These are phyloP conservation scores for Neonectria punicea DNA, from an alignment of 2,329 filamentous ascomycete genomes.

Conservation along the genomic window DNA sequence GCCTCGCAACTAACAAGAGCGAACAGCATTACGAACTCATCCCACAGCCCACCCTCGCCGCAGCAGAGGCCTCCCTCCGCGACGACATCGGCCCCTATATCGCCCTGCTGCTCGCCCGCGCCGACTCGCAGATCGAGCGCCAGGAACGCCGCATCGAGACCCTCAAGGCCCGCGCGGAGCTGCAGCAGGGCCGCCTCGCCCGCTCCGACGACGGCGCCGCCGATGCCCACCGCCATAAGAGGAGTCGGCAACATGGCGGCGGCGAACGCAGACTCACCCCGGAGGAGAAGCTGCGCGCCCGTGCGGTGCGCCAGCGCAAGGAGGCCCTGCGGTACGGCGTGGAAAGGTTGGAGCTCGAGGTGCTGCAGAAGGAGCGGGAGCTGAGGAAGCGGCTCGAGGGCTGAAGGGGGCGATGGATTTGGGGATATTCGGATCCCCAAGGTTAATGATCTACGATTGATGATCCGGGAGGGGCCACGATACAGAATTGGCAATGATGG, in stretches of 20 bases:
- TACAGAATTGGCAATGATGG: slow-evolving; percentile 8
- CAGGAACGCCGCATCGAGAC: slow-evolving; percentile 85
- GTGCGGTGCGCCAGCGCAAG: slow-evolving; percentile 80
- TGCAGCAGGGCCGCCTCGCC: slow-evolving; percentile 77
- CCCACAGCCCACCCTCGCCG: slow-evolving; percentile 82
- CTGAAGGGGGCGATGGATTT: slow-evolving; percentile 29
- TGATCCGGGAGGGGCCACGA: background rate
- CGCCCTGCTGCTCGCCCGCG: slow-evolving; percentile 79
- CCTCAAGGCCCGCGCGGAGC: slow-evolving; percentile 82
- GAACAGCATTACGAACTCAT: slow-evolving; percentile 90
- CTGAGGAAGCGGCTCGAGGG: slow-evolving; percentile 61
- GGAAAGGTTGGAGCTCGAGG: slow-evolving; percentile 85
- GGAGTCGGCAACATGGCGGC: slow-evolving; percentile 34
- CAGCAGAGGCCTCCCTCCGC: slow-evolving; percentile 84
- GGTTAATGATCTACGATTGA: slow-evolving; percentile 9
- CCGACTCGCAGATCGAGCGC: slow-evolving; percentile 85
- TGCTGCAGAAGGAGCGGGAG: slow-evolving; percentile 77
- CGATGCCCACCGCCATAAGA: slow-evolving; percentile 28
- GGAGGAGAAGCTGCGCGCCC: slow-evolving; percentile 61
- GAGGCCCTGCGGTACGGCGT: slow-evolving; percentile 89
- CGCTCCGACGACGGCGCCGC: slow-evolving; percentile 39
- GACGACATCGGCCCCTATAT: slow-evolving; percentile 93
- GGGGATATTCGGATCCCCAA: background rate
- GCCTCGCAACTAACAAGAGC: background rate
- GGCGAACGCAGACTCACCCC: slow-evolving; percentile 59